phyloP scores from a whole-genome alignment of 176 grass and related monocot genomes.

The Thalia dealbata region DNA sequence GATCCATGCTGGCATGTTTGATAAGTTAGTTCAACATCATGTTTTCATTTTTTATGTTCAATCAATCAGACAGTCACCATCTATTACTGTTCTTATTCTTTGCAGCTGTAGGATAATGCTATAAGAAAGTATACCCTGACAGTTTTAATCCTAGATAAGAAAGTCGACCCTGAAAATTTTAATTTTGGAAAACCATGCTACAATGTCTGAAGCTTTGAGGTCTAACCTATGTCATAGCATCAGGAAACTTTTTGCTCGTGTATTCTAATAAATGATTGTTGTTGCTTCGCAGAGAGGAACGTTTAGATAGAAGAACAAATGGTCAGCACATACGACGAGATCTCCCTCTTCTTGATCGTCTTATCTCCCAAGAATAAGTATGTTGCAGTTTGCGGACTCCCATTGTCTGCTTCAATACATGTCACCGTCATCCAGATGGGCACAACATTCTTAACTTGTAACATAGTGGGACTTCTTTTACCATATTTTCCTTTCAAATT shows the following conservation, averaged over 20 bases:
- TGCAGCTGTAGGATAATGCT: no score
- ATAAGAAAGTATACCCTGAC: no score
- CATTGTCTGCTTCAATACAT: neutral
- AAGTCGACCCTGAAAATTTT: no score
- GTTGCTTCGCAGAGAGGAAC: constrained; percentile 38
- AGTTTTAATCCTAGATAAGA: no score
- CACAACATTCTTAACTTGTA: neutral
- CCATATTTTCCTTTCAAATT: neutral
- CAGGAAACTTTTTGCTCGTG: neutral
- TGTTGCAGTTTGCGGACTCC: neutral
- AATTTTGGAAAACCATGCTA: no score
- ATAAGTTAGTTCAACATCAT: neutral
- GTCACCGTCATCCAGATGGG: neutral
- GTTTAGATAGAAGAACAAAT: constrained; percentile 32
- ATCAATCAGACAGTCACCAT: neutral
- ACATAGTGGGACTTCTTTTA: neutral
- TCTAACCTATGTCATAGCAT: no score
- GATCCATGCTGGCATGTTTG: neutral
- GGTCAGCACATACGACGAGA: constrained; percentile 35
- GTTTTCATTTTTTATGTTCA: neutral
- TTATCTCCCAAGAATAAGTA: neutral
- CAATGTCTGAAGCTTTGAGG: no score
- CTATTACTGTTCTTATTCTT: neutral
- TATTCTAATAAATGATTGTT: constrained; percentile 6
- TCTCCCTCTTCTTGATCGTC: constrained; percentile 35